phyloP scores from a whole-genome alignment of 306 rosid species.

The Gillenia trifoliata region DNA sequence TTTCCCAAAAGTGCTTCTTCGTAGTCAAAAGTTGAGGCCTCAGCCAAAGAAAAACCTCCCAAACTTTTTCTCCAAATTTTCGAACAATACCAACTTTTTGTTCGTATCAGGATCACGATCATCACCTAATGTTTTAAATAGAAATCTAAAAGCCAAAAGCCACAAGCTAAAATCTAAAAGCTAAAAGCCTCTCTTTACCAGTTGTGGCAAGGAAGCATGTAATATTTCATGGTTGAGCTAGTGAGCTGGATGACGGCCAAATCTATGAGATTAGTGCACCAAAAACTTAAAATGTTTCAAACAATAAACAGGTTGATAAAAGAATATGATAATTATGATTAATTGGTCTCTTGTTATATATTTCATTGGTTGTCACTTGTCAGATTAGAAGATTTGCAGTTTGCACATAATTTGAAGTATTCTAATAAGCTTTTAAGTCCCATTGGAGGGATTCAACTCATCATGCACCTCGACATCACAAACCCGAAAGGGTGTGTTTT shows the following conservation, averaged over 20 bases:
- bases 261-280: background rate
- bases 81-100: background rate
- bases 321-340: background rate
- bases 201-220: background rate
- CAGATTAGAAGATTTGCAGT: background rate
- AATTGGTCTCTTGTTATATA: background rate
- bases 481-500: background rate
- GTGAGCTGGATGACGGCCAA: background rate
- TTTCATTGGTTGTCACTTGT: background rate
- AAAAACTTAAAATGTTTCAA: background rate
- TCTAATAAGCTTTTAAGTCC: too few relatives aligned
- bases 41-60: constrained; percentile 23
- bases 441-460: background rate
- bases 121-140: background rate
- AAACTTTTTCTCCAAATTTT: constrained; percentile 4
- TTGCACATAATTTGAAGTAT: background rate
- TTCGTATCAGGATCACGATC: constrained; percentile 4
- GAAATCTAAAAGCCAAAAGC: background rate
- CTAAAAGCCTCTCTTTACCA: background rate
- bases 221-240: background rate
- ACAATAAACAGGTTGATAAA: background rate
- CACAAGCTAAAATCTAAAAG: background rate
- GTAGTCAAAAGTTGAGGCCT: constrained; percentile 55
- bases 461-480: background rate
- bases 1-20: constrained; percentile 27